Conservation (phyloP, 2,329 filamentous ascomycete genomes). For the Colletotrichum orbiculare region DNA sequence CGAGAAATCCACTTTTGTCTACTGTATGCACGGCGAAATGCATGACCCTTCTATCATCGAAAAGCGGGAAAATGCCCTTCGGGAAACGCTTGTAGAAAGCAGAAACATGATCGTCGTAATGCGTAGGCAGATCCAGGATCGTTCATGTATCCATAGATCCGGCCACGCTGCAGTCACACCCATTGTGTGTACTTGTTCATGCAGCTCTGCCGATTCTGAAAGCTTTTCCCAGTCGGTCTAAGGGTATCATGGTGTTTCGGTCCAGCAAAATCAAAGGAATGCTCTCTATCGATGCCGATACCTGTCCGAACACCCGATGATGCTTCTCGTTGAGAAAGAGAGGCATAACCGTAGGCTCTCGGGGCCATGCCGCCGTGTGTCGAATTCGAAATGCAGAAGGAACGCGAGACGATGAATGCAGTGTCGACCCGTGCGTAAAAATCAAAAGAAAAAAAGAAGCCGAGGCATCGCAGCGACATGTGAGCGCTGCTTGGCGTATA, state of each 20-base stretch:
- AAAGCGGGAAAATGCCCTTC: constrained; percentile 50
- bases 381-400: constrained; percentile 42
- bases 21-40: constrained; percentile 55
- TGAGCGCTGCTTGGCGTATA: constrained; percentile 38
- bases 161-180: constrained; percentile 32
- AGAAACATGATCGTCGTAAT: constrained; percentile 48
- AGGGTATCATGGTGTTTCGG: constrained; percentile 44
- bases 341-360: constrained; percentile 42
- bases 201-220: constrained; percentile 41
- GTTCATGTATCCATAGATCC: constrained; percentile 36
- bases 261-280: constrained; percentile 41
- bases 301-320: constrained; percentile 49
- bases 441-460: constrained; percentile 33
- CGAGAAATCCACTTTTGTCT: constrained; percentile 76
- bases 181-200: constrained; percentile 34
- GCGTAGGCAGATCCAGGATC: constrained; percentile 38
- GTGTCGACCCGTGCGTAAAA: constrained; percentile 34
- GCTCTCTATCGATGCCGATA: constrained; percentile 42
- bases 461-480: constrained; percentile 47
- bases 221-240: constrained; percentile 42
- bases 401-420: constrained; percentile 42
- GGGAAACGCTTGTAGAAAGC: constrained; percentile 47
- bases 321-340: constrained; percentile 46
- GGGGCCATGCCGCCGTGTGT: constrained; percentile 51
- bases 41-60: constrained; percentile 51